Evolutionary conservation across 352 stramenopile genomes (phyloP), one percentile per base, ranked within the genome.

Genomic region (Globisporangium cederbergense): DNA sequence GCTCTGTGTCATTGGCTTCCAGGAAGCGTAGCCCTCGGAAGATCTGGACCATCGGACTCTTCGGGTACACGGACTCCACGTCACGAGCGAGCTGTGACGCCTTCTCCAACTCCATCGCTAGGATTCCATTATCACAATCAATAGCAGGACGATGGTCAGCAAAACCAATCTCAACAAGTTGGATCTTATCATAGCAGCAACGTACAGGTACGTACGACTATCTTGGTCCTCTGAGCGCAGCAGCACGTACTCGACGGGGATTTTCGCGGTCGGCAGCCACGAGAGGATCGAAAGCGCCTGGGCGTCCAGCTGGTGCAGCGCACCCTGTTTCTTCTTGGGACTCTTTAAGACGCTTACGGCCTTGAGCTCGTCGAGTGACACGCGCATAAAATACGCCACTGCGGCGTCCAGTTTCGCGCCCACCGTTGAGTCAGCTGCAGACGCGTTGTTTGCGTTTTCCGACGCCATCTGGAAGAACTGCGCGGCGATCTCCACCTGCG

Each of bases 201-300:
- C 22, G 2, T 11, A 20, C 50, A 61, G 43, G 11, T 52, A 79
- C 79, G 63, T 74, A 96, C 87, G 79, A 7, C 72, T 84, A 54
- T 91, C 81, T 20, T 71, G 42, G 58, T 96, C 87, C 62, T 96
- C 87, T 1, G 73, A 83, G 54, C 87, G 85, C 47, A 93, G 65
- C 36, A 96, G 64, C 45, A 93, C 58, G 25, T 80, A 91, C 67
- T 96, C 87, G 1, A 63, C 66, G 3, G 87, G 72, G 18, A 83
- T 75, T 52, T 89, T 91, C 0, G 81, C 68, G 6, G 62, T 70
- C 11, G 82, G 78, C 59, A 86, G 88, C 79, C 78, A 90, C 10
- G 75, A 32, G 13, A 93, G 56, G 20, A 94, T 63, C 7, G 72
- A 78, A 3, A 66, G 11, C 1, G 77, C 75, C 4, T 94, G 55